Evolutionary conservation across 331 rosid genomes (phyloP), one percentile per base, ranked within the genome.

Genomic region (Pyrus hybrid): DNA sequence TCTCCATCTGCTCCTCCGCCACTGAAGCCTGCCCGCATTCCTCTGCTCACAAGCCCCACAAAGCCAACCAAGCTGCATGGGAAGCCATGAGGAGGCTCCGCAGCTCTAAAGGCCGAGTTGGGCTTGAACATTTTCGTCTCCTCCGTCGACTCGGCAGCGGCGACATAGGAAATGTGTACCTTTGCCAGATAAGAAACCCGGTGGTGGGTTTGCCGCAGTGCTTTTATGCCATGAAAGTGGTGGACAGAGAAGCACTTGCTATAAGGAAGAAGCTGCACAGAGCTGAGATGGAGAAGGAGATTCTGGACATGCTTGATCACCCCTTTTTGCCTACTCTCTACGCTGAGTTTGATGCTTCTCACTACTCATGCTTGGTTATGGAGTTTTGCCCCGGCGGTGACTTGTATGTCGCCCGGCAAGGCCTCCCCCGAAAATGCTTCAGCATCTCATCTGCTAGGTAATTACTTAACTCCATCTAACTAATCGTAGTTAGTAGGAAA

Each of bases 351-450:
- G 99, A 94, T 0, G 97, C 99, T 64, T 90, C 97, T 73, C 99
- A 94, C 67, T 94, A 94, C 66, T 94, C 99, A 43, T 94, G 99
- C 76, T 76, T 94, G 76, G 90, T 94, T 22, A 94, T 94, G 99
- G 99, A 94, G 91, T 94, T 94, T 68, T 94, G 99, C 25, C 97
- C 99, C 22, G 99, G 99, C 12, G 99, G 99, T 0, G 99, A 94
- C 68, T 83, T 92, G 77, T 94, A 94, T 17, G 96, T 91, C 29
- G 81, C 97, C 26, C 86, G 99, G 16, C 96, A 85, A 68, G 90
- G 97, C 72, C 95, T 72, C 4, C 96, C 96, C 0, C 81, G 84
- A 20, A 88, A 85, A 33, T 91, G 97, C 67, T 94, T 94, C 63
- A 53, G 73, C 80, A 63, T 92, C 64, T 68, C 96, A 16, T 90